phyloP scores from a whole-genome alignment of 257 asterid species.

The Solanum dulcamara region DNA sequence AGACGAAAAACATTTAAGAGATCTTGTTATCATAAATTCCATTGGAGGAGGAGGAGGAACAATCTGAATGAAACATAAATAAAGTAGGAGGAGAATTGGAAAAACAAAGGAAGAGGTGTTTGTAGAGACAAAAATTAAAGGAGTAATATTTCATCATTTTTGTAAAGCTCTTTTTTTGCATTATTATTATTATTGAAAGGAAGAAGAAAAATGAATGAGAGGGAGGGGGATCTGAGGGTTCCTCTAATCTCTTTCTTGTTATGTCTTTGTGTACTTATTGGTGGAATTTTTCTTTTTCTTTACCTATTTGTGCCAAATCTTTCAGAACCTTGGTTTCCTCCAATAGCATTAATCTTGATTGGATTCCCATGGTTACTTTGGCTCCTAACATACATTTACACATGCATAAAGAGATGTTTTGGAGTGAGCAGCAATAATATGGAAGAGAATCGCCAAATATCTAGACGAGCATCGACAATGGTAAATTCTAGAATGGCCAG shows the following conservation, averaged over 20 bases:
- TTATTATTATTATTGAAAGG: background rate
- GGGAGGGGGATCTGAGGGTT: conserved; percentile 52
- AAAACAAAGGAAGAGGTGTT: background rate
- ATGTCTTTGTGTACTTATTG: conserved; percentile 45
- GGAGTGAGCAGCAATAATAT: background rate
- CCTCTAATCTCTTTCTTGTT: conserved; percentile 46
- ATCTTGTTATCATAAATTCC: background rate
- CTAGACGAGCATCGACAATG: background rate
- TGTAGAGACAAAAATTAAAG: background rate
- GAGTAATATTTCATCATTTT: background rate
- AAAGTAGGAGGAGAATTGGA: background rate
- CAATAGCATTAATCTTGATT: conserved; percentile 48
- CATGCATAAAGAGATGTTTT: conserved; percentile 38
- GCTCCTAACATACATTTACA: conserved; percentile 45
- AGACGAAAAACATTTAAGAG: background rate
- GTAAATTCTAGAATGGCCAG: background rate
- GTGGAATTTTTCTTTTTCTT: conserved; percentile 50
- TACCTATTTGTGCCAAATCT: conserved; percentile 36
- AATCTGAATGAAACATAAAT: background rate
- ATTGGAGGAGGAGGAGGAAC: background rate
- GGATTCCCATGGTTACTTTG: conserved; percentile 73
- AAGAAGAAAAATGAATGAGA: conserved; percentile 17
- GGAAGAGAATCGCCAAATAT: background rate
- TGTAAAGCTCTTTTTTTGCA: background rate
- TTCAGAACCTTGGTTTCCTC: conserved; percentile 58